Evolutionary conservation across 1,284 basidiomycete species (phyloP), one percentile per base, ranked within the genome.

Genomic region (Kwoniella shivajii): DNA sequence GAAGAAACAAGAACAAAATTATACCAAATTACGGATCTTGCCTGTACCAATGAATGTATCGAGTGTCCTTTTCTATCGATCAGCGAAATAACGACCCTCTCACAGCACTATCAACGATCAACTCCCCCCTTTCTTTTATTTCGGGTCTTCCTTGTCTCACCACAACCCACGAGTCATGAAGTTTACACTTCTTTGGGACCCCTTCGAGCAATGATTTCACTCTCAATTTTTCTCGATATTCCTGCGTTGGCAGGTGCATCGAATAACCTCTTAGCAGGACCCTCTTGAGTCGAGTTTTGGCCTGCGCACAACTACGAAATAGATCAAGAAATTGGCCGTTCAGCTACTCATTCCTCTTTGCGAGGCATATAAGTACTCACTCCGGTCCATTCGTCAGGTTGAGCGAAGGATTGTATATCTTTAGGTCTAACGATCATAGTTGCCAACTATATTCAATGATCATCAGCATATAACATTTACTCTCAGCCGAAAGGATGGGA

Each of bases 391-490:
- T 42, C 49, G 0, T 42, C 39, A 3, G 66, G 64, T 33, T 39
- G 30, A 3, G 43, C 47, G 10, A 54, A 39, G 5, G 39, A 33
- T 30, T 22, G 10, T 24, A 68, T 45, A 14, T 53, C 57, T 7
- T 66, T 54, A 1, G 64, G 64, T 24, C 63, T 60, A 1, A 68
- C 59, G 24, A 68, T 57, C 16, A 68, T 38, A 20, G 51, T 39
- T 13, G 51, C 51, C 3, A 53, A 26, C 51, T 50, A 48, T 14
- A 26, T 48, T 39, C 10, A 50, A 36, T n/a, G 16, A 16, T 14
- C 41, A 39, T 31, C n/a, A 26, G n/a, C 11, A 11, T 4, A 14
- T 20, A 36, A 9, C n/a, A n/a, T n/a, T n/a, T n/a, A n/a, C n/a
- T n/a, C n/a, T 30, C 13, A 45, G 7, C 13, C 14, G 24, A 46